A percentile compares a stretch with the other conserved stretches of the same genome.
These are phyloP conservation scores for Viridothelium virens DNA, from an alignment of 495 filamentous ascomycete genomes.

Conservation along the genomic window DNA sequence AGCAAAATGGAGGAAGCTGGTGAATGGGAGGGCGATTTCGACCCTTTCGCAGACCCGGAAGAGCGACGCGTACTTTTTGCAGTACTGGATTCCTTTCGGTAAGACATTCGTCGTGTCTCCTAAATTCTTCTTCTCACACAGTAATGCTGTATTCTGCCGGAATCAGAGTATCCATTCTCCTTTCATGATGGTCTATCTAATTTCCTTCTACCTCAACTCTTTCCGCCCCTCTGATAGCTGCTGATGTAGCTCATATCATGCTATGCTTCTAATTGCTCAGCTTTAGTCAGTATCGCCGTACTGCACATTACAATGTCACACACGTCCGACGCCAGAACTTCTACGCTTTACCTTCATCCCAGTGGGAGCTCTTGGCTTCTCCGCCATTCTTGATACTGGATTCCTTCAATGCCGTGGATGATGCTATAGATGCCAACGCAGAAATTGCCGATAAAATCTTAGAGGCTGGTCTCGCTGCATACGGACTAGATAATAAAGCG, in stretches of 20 bases:
- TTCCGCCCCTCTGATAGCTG: conserved; percentile 6
- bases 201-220: conserved; percentile 13
- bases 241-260: too few relatives aligned
- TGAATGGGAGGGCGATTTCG: conserved; percentile 44
- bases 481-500: conserved; percentile 41
- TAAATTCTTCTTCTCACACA: too few relatives aligned
- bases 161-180: too few relatives aligned
- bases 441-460: conserved; percentile 74
- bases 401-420: conserved; percentile 68
- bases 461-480: conserved; percentile 53
- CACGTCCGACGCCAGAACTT: conserved; percentile 83
- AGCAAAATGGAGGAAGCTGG: conserved; percentile 2
- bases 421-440: conserved; percentile 77
- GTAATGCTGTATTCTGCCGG: too few relatives aligned
- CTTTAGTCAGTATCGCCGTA: conserved; percentile 69
- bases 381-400: conserved; percentile 76
- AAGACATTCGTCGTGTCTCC: conserved; percentile 13
- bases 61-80: conserved; percentile 68
- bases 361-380: conserved; percentile 71
- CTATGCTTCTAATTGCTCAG: conserved; percentile 18
- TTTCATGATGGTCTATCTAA: too few relatives aligned
- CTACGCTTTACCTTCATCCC: conserved; percentile 75
- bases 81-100: conserved; percentile 81
- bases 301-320: conserved; percentile 77
- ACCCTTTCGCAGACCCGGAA: conserved; percentile 60